Base-by-base conservation (phyloP, 2,329 filamentous ascomycete genomes). In the Colletotrichum tofieldiae region DNA sequence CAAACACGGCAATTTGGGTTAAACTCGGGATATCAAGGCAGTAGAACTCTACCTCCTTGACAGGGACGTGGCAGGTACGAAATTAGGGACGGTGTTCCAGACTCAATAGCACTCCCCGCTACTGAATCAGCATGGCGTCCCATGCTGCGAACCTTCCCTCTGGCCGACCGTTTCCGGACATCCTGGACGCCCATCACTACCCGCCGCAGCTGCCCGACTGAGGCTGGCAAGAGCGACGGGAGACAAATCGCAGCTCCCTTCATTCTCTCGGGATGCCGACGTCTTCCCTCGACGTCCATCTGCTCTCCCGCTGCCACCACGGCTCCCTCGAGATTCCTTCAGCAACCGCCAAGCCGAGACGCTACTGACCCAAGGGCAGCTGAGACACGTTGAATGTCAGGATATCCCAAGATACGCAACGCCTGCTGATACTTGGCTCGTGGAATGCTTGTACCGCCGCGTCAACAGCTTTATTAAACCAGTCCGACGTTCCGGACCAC, bases 311-410 rank as follows among this genome's bases (percentile, higher is more conserved):
- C 41, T 23, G 5, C 16, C 39, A 16, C 14, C 51, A 43, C 45
- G 23, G 4, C 20, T 35, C 32, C 32, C 60, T 47, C 18, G 18
- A 47, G 20, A 16, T 6, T 52, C 59, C 65, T 60, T 39, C 32
- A 41, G 23, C 29, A 14, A 39, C 35, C 69, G 43, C 52, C 43
- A 63, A 59, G 29, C 54, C 16, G 20, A 41, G 54, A 23, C 37
- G 59, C 29, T 37, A 63, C 20, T 9, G 39, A 66, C 32, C 55
- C 12, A 54, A 72, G 69, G 59, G 68, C 56, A 69, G 39, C 65
- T 59, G 69, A 72, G 65, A 69, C 69, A 59, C 54, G 23, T 59
- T 20, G 45, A 64, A 72, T 54, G 52, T 55, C 52, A 54, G 65
- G 58, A 64, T 63, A 59, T 68, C 29, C 45, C 59, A 59, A 69